Base-by-base conservation (phyloP, 495 filamentous ascomycete species). In the Xylaria curta region DNA sequence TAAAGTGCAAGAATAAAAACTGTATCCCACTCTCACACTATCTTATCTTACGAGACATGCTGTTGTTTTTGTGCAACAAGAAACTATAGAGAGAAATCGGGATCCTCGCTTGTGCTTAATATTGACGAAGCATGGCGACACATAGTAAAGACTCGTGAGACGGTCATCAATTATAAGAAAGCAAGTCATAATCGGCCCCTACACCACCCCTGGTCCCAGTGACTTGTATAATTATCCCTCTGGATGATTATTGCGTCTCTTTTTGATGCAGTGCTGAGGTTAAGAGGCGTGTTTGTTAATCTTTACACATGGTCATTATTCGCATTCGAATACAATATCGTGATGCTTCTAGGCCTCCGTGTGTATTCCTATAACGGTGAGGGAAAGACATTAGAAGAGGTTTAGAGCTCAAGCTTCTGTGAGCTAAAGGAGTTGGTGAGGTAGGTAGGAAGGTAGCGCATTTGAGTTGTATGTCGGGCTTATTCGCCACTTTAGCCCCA, bases 1-100 rank as follows among this genome's bases (percentile, higher is more conserved):
- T 59, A 17, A 42, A 36, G 42, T 31, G 40, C 67, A 40, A 49
- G 24, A 69, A 47, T 47, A 69, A 49, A 69, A 13, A 49, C 24
- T 66, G 17, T 46, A 51, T 49, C 66, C 44, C 54, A 38, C 56
- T 69, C 66, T 26, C 31, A 60, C 24, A 56, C 28, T 2, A 17
- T 28, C 26, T 31, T 7, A 31, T 28, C 26, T 31, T 7, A 31
- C 6, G 53, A 56, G 21, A 56, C 21, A 15, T 47, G n/a, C n/a
- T n/a, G n/a, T n/a, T 36, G 12, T n/a, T 54, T 54, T 31, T 38
- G 19, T 47, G 10, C n/a, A 10, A 38, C 4, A 1, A 5, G 7
- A 26, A 46, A 8, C 10, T 3, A 1, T 17, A 17, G 17, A 10
- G 17, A 9, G 31, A 13, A 5, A 36, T 12, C 21, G 0, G 38